Conservation (phyloP, 163 green algal genomes). For the Smithsoniella earleae region DNA sequence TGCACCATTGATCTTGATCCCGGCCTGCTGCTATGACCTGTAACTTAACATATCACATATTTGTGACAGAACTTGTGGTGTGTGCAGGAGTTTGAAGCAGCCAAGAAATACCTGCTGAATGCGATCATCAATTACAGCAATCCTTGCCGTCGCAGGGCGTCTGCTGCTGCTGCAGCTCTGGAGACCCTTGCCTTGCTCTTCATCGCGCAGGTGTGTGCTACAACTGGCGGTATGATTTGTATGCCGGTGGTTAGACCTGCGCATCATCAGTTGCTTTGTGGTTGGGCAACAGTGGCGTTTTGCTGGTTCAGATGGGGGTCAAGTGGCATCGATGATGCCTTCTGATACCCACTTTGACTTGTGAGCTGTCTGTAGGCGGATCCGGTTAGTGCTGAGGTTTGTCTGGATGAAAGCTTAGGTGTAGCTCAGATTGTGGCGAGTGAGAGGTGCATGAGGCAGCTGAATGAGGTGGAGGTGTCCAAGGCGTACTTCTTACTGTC, state of each 20-base stretch:
- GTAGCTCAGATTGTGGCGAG: neutral
- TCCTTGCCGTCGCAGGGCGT: neutral
- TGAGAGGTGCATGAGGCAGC: slow-evolving; percentile 5
- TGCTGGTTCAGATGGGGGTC: too few species aligned
- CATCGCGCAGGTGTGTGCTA: slow-evolving; percentile 29
- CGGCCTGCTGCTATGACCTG: too few species aligned
- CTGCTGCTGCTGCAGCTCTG: neutral
- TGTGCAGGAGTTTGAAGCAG: slow-evolving; percentile 26
- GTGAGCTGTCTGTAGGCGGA: too few species aligned
- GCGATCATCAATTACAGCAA: slow-evolving; percentile 5
- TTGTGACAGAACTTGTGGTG: too few species aligned
- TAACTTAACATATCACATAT: too few species aligned
- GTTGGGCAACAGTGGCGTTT: too few species aligned
- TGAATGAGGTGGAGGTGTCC: slow-evolving; percentile 12
- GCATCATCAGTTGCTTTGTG: too few species aligned
- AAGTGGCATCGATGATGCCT: too few species aligned
- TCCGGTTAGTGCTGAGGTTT: neutral
- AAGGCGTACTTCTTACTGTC: slow-evolving; percentile 16
- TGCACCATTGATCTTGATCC: too few species aligned
- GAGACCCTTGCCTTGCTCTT: slow-evolving; percentile 8
- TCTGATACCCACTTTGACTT: too few species aligned
- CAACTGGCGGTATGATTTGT: too few species aligned
- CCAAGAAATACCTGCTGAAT: slow-evolving; percentile 14
- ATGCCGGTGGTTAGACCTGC: too few species aligned
- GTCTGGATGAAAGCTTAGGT: slow-evolving; percentile 19